These are phyloP conservation scores for Linum trigynum DNA, from an alignment of 345 rosid species.

Conservation along the genomic window DNA sequence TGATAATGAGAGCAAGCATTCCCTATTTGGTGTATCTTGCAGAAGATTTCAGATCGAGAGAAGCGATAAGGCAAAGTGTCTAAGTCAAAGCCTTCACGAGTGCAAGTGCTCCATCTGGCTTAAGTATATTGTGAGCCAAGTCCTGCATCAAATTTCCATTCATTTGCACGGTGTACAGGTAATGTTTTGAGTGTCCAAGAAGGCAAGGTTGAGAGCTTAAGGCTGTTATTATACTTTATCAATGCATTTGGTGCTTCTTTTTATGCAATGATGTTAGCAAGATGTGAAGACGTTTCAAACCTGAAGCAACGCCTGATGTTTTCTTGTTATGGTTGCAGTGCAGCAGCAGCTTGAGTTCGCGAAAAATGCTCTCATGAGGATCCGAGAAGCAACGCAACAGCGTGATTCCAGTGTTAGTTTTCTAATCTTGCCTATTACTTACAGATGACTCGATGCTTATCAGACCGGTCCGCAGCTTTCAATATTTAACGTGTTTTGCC, in stretches of 20 bases:
- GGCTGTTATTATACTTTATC: not conserved
- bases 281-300: not conserved
- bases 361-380: not conserved
- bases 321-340: not conserved
- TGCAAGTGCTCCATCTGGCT: too few relatives aligned
- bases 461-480: too few relatives aligned
- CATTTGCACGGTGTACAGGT: not conserved
- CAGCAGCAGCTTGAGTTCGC: not conserved
- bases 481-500: too few relatives aligned
- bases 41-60: too few relatives aligned
- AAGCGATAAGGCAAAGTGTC: too few relatives aligned
- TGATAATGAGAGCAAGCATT: too few relatives aligned
- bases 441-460: too few relatives aligned
- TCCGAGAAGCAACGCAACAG: not conserved
- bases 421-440: not conserved
- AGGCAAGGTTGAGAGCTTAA: not conserved
- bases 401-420: not conserved
- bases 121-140: too few relatives aligned
- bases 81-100: too few relatives aligned
- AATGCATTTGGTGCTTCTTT: not conserved
- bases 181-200: not conserved
- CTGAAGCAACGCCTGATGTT: not conserved
- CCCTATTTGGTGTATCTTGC: too few relatives aligned
- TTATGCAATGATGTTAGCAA: not conserved
- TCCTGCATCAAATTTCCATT: too few relatives aligned